Conservation (phyloP, 768 basidiomycete genomes). For the Melanogaster broomeanus region DNA sequence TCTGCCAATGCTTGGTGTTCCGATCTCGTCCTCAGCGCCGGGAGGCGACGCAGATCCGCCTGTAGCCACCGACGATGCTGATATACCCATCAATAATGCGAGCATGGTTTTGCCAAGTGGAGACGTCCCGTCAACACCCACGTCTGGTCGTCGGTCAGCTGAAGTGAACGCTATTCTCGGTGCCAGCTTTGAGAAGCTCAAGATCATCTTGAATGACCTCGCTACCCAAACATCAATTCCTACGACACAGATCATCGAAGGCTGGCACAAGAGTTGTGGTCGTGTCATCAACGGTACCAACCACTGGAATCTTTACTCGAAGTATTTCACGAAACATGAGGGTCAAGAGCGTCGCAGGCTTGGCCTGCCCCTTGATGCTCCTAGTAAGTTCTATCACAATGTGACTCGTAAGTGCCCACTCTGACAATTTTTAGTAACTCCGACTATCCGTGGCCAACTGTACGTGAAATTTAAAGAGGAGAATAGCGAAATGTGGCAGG, state of each 20-base stretch:
- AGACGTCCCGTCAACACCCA: neutral
- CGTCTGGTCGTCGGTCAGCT: neutral
- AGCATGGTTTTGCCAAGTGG: neutral
- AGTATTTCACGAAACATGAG: neutral
- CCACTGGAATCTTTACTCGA: slow-evolving; percentile 3
- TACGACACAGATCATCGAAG: slow-evolving; percentile 2
- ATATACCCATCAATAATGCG: neutral
- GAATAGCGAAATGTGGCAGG: neutral
- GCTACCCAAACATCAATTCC: neutral
- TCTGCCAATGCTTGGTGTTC: too few relatives aligned
- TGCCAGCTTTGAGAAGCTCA: neutral
- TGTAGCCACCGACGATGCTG: too few relatives aligned
- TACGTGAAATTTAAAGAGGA: slow-evolving; percentile 3
- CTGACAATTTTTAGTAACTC: neutral
- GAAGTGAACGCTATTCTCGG: neutral
- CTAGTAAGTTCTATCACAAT: slow-evolving; percentile 4
- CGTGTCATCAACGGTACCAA: neutral
- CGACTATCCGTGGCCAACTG: neutral
- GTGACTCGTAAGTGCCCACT: neutral
- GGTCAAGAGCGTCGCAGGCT: slow-evolving; percentile 5
- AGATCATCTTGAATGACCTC: neutral
- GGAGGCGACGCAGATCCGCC: too few relatives aligned
- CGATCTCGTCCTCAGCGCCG: too few relatives aligned
- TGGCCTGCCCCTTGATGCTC: neutral
- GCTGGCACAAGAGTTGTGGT: slow-evolving; percentile 6